Evolutionary conservation across 495 filamentous ascomycete species (phyloP).

Genomic region (Penicillium arizonense): DNA sequence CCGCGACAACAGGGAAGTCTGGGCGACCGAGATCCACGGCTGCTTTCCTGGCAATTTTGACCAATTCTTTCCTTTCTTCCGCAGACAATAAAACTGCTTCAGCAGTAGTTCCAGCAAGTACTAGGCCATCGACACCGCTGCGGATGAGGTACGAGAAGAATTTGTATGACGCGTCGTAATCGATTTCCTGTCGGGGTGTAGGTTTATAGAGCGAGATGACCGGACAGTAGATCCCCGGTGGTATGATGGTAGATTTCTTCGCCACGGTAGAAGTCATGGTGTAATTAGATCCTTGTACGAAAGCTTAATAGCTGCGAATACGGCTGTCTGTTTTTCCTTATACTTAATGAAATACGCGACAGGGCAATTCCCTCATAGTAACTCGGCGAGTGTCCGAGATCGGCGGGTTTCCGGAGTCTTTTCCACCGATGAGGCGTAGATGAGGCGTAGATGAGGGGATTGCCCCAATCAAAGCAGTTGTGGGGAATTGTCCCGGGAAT

Average conservation of each 20-base stretch:
- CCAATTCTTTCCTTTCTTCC: constrained; percentile 48
- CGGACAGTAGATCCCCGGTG: constrained; percentile 39
- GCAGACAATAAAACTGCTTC: constrained; percentile 58
- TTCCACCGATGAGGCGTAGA: constrained; percentile 16
- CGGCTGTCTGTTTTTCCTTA: not conserved
- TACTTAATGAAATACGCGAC: not conserved
- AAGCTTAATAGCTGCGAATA: not conserved
- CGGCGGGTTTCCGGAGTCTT: constrained; percentile 14
- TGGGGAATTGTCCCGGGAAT: constrained; percentile 11
- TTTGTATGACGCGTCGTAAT: constrained; percentile 36
- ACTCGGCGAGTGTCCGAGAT: constrained; percentile 18
- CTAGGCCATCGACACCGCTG: constrained; percentile 47
- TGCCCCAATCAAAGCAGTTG: constrained; percentile 9
- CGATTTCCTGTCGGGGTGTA: constrained; percentile 36
- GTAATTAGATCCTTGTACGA: not conserved
- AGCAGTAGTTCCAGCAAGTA: constrained; percentile 59
- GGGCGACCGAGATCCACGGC: constrained; percentile 58
- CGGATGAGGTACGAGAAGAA: constrained; percentile 29
- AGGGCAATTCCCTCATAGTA: not conserved
- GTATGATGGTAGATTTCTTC: constrained; percentile 22
- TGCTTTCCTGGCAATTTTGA: constrained; percentile 46
- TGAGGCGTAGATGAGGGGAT: constrained; percentile 5
- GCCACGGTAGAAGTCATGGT: constrained; percentile 24
- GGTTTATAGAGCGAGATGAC: constrained; percentile 38
- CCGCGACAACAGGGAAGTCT: constrained; percentile 53